phyloP scores from a whole-genome alignment of 192 early-diverging fungal species.

The Helicostylum pulchrum region DNA sequence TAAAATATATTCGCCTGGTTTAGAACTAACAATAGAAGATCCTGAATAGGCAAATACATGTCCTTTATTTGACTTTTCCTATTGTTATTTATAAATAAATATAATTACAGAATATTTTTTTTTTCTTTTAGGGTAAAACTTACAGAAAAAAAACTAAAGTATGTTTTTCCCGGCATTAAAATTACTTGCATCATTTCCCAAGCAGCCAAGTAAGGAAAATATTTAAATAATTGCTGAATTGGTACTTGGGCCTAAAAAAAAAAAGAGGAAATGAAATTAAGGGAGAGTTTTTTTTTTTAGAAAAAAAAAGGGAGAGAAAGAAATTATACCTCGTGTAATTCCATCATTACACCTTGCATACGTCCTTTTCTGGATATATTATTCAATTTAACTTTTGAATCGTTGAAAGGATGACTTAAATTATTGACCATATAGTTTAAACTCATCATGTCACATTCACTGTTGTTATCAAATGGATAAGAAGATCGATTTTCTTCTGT shows the following conservation, averaged over 20 bases:
- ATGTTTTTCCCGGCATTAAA: conserved; percentile 36
- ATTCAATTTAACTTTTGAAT: neutral
- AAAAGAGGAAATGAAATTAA: too few species aligned
- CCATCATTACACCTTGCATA: conserved; percentile 14
- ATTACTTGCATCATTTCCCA: conserved; percentile 51
- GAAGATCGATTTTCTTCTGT: neutral
- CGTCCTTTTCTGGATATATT: neutral
- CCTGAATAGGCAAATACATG: conserved; percentile 10
- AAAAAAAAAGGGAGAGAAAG: neutral
- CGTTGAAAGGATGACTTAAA: neutral
- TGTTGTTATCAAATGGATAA: too few species aligned
- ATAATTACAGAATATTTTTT: neutral
- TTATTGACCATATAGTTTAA: conserved; percentile 18
- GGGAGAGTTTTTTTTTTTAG: conserved; percentile 10
- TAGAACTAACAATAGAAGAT: neutral
- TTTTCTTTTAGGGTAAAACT: neutral
- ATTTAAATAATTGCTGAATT: conserved; percentile 37
- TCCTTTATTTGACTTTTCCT: conserved; percentile 10
- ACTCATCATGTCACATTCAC: conserved; percentile 17
- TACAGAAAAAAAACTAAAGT: conserved; percentile 44
- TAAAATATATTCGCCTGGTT: conserved; percentile 1
- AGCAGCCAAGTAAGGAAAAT: conserved; percentile 40
- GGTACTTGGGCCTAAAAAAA: conserved; percentile 36
- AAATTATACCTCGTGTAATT: conserved; percentile 17
- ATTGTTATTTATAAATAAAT: neutral